Evolutionary conservation across 2,329 filamentous ascomycete species (phyloP), one percentile per base, ranked within the genome.

Genomic region (Mycosphaerelloides madeirae): DNA sequence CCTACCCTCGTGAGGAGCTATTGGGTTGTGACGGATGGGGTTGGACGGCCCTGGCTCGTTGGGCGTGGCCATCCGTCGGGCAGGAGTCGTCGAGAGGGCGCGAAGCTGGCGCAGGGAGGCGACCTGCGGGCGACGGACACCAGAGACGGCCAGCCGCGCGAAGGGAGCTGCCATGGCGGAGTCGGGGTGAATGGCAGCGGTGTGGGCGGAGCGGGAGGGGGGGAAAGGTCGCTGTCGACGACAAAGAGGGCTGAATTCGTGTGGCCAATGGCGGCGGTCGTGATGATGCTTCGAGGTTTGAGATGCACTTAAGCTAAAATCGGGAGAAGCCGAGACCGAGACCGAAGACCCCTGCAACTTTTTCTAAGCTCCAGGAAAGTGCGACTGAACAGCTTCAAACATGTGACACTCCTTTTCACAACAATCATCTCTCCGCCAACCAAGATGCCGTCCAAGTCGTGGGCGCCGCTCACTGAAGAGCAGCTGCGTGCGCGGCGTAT

Each of bases 401-500:
- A 20, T n/a, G n/a, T 37, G 16, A 25, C 19, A 22, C 15, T 22
- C 22, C 31, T 14, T 12, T 20, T 18, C 7, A 9, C 22, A 9
- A 25, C 22, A 9, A 25, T 9, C 22, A 25, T 5, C 9, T 6
- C 9, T 6, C 22, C 5, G 22, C n/a, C n/a, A 20, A 14, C 14
- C 16, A 20, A 37, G 16, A 34, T 25, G 22, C 22, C 22, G 22
- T 25, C 22, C 6, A 25, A 57, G 14, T 57, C 53, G 35, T 63
- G 60, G 60, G 60, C 59, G 43, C 60, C 60, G 18, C 43, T 62
- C 34, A 76, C 68, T 48, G 65, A 72, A 55, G 79, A 78, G 52
- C 79, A 84, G 67, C 67, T 80, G 43, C 74, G 80, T 55, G 70
- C 72, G 59, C 78, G 84, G 52, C 83, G 95, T 86, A 84, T 87